phyloP scores from a whole-genome alignment of 2,329 filamentous ascomycete genomes.

The Tolypocladium guangdongense region DNA sequence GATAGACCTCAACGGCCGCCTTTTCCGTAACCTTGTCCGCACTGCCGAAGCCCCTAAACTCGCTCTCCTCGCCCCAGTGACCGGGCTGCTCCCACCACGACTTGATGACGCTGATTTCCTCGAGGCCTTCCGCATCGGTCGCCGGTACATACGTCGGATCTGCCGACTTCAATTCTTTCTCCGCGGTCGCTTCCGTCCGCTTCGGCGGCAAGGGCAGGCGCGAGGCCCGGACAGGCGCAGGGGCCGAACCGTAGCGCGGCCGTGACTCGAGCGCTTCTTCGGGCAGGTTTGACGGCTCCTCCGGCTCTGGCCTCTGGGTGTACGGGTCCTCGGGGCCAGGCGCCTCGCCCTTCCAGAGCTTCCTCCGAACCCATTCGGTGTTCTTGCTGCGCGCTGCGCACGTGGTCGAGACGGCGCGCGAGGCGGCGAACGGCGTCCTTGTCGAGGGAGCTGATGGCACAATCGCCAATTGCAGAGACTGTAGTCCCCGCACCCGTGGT shows the following conservation, averaged over 20 bases:
- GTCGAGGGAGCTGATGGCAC: slow-evolving; percentile 10
- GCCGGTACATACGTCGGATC: slow-evolving; percentile 37
- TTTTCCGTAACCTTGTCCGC: slow-evolving; percentile 29
- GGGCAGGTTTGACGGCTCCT: slow-evolving; percentile 17
- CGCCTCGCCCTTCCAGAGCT: slow-evolving; percentile 28
- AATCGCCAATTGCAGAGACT: slow-evolving; percentile 16
- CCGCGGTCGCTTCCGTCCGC: slow-evolving; percentile 20
- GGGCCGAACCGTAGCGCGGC: slow-evolving; percentile 11
- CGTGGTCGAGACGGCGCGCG: slow-evolving; percentile 23
- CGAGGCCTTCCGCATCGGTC: slow-evolving; percentile 29
- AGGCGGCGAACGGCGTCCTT: slow-evolving; percentile 15
- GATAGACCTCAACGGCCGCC: slow-evolving; percentile 33
- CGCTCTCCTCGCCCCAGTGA: slow-evolving; percentile 38
- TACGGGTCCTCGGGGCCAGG: slow-evolving; percentile 28
- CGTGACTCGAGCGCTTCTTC: slow-evolving; percentile 16
- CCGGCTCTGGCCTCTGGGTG: slow-evolving; percentile 19
- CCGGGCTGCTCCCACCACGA: slow-evolving; percentile 43
- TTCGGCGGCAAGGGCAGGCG: slow-evolving; percentile 21
- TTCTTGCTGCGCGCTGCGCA: slow-evolving; percentile 18
- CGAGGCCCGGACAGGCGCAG: slow-evolving; percentile 15
- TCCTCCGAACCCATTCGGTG: slow-evolving; percentile 26
- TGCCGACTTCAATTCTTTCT: slow-evolving; percentile 17
- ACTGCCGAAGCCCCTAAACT: slow-evolving; percentile 33
- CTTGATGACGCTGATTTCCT: slow-evolving; percentile 33
- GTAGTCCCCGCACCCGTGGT: slow-evolving; percentile 24